These are phyloP conservation scores for Carallia pectinifolia DNA, from an alignment of 345 rosid species.

Conservation along the genomic window DNA sequence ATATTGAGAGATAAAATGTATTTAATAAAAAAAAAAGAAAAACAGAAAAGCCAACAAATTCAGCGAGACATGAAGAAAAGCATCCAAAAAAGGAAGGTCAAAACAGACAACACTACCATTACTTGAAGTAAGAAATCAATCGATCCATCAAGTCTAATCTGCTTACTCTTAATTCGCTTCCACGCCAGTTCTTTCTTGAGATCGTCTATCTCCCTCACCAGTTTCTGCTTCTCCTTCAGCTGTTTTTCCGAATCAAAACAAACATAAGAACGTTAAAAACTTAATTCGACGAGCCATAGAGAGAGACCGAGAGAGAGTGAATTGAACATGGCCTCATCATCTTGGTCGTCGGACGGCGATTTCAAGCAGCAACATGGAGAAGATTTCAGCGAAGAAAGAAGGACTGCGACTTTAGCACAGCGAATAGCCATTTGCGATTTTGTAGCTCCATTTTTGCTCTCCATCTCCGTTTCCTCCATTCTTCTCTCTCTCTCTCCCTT, in stretches of 20 bases:
- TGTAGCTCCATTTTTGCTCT: conserved; percentile 11
- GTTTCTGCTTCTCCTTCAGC: conserved; percentile 19
- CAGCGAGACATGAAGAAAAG: neutral
- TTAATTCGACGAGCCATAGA: neutral
- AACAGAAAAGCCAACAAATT: neutral
- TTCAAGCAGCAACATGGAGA: neutral
- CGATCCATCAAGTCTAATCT: conserved; percentile 22
- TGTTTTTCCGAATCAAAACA: neutral
- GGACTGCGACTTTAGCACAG: conserved; percentile 26
- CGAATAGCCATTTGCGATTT: conserved; percentile 19
- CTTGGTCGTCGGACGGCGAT: conserved; percentile 9
- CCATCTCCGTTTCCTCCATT: conserved; percentile 12
- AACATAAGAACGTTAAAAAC: neutral
- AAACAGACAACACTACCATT: conserved; percentile 9
- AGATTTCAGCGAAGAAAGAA: conserved; percentile 23
- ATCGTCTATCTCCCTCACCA: conserved; percentile 17
- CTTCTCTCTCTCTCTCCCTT: neutral
- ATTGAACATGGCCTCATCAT: conserved; percentile 1
- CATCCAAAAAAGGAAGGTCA: conserved; percentile 18
- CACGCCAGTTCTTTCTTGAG: conserved; percentile 28
- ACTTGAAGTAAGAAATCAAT: conserved; percentile 31
- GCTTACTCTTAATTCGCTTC: conserved; percentile 28
- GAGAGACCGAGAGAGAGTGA: neutral
- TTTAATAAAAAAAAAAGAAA: too few species aligned
- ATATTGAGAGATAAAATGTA: too few species aligned